Percentiles rank a stretch among this genome's conserved stretches.
These are phyloP conservation scores for Barnettozyma botsteinii DNA, from an alignment of 805 yeast species.

Conservation along the genomic window DNA sequence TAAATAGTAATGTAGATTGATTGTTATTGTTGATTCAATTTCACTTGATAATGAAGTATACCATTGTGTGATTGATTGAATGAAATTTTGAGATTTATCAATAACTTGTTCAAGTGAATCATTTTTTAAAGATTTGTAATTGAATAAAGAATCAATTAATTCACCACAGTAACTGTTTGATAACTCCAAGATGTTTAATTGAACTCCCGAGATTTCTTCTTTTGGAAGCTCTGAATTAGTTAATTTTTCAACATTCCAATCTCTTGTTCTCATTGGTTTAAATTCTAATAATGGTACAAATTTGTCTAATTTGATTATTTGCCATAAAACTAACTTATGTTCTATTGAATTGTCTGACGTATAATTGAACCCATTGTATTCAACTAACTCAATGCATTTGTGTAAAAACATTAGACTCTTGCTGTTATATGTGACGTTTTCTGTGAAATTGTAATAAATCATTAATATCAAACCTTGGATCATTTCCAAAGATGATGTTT, in stretches of 20 bases:
- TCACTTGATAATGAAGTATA: background rate
- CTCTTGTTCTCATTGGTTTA: constrained; percentile 20
- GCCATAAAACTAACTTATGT: background rate
- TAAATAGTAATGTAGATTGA: constrained; percentile 8
- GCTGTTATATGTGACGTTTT: constrained; percentile 5
- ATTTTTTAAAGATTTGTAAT: background rate
- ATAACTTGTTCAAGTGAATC: background rate
- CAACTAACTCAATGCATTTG: constrained; percentile 21
- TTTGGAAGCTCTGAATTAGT: constrained; percentile 17
- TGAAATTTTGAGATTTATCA: background rate
- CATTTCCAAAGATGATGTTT: constrained; percentile 2
- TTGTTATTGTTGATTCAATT: constrained; percentile 2
- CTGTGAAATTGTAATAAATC: constrained; percentile 20
- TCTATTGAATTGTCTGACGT: constrained; percentile 1
- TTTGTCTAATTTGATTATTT: constrained; percentile 4
- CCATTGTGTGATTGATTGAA: background rate
- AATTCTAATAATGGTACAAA: constrained; percentile 24
- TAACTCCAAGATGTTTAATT: constrained; percentile 7
- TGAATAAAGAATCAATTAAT: background rate
- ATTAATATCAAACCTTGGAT: constrained; percentile 36
- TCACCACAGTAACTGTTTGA: background rate
- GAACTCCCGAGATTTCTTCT: constrained; percentile 14
- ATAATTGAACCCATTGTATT: constrained; percentile 6
- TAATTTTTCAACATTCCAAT: constrained; percentile 24
- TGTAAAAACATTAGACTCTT: constrained; percentile 22